phyloP scores from a whole-genome alignment of 73 alveolate species.

The Uronychia binucleata region DNA sequence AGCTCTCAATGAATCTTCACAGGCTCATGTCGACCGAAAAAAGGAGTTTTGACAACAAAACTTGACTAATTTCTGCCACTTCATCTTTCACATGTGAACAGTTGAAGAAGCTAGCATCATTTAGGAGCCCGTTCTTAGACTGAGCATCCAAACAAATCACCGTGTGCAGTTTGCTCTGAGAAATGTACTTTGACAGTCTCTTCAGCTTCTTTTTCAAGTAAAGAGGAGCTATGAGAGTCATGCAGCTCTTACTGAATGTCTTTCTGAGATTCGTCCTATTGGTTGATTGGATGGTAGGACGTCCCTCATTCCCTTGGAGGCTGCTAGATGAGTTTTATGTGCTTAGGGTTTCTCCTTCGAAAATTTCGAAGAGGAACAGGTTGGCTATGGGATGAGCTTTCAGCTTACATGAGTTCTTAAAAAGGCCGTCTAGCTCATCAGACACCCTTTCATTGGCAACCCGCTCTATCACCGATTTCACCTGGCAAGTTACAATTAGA shows the following conservation, averaged over 20 bases:
- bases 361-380: background rate
- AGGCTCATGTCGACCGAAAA: background rate
- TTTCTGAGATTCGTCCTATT: no score
- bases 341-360: background rate
- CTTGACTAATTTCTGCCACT: background rate
- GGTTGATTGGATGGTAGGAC: no score
- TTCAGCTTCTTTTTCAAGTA: background rate
- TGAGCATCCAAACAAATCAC: background rate
- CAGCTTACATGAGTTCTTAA: background rate
- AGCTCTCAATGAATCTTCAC: background rate
- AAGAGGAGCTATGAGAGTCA: background rate
- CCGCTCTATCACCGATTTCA: background rate
- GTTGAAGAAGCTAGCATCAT: background rate
- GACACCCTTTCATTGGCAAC: background rate
- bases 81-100: background rate
- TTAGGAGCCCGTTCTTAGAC: background rate
- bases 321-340: background rate
- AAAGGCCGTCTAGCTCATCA: background rate
- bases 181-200: background rate
- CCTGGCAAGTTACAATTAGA: background rate
- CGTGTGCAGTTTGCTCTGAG: background rate
- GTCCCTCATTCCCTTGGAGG: no score
- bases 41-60: background rate
- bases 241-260: background rate
- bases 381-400: background rate